phyloP scores from a whole-genome alignment of 441 rosid genomes.

The Arabidopsis hybrid region DNA sequence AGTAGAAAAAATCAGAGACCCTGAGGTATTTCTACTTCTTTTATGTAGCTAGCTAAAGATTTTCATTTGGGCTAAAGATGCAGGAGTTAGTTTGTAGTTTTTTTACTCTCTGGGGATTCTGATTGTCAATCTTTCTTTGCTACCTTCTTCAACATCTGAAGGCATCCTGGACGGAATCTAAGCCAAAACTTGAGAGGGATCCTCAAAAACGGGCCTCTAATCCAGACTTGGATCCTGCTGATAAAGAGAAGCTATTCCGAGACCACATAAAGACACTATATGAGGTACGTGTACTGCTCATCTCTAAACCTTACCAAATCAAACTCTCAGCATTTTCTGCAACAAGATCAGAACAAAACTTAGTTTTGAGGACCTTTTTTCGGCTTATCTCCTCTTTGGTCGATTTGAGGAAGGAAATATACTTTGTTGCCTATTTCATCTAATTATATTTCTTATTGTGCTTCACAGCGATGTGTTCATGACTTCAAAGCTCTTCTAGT shows the following conservation, averaged over 20 bases:
- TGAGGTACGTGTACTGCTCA: slow-evolving; percentile 64
- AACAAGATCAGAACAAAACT: slow-evolving; percentile 15
- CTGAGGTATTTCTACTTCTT: slow-evolving; percentile 65
- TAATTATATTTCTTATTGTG: background rate
- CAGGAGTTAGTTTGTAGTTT: slow-evolving; percentile 19
- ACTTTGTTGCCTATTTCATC: background rate
- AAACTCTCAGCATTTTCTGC: slow-evolving; percentile 8
- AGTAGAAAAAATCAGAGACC: slow-evolving; percentile 93
- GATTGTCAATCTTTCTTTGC: slow-evolving; percentile 24
- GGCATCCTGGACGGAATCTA: slow-evolving; percentile 99
- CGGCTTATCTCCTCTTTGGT: background rate
- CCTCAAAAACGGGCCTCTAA: slow-evolving; percentile 91
- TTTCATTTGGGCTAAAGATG: slow-evolving; percentile 1
- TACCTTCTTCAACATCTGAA: slow-evolving; percentile 42
- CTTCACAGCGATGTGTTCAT: slow-evolving; percentile 64
- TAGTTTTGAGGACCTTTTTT: background rate
- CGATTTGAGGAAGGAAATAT: background rate
- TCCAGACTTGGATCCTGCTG: slow-evolving; percentile 81
- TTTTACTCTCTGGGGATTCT: slow-evolving; percentile 22
- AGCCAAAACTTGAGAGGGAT: slow-evolving; percentile 90
- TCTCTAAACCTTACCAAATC: slow-evolving; percentile 4
- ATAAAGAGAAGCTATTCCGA: slow-evolving; percentile 91
- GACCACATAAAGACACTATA: slow-evolving; percentile 83
- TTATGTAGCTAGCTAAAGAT: slow-evolving; percentile 3
- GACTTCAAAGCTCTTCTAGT: slow-evolving; percentile 77